These are phyloP conservation scores for Fragilaria radians DNA, from an alignment of 108 stramenopile genomes.

Conservation along the genomic window DNA sequence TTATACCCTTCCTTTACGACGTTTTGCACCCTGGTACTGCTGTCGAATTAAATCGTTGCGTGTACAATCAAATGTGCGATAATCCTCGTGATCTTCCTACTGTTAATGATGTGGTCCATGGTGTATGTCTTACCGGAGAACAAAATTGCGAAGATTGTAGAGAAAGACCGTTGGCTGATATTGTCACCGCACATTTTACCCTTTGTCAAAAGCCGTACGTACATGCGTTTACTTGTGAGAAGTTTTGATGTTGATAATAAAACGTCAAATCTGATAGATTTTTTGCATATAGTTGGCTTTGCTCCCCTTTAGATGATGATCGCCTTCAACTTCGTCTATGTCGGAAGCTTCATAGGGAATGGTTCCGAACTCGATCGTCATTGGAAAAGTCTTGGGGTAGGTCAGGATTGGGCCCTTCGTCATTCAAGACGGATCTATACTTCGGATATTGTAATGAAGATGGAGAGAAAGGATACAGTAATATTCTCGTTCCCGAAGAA, in stretches of 20 bases:
- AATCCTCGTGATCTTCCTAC: conserved; percentile 46
- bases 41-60: conserved; percentile 79
- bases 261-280: conserved; percentile 34
- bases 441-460: conserved; percentile 49
- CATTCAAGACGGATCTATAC: conserved; percentile 40
- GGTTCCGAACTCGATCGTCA: conserved; percentile 36
- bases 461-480: conserved; percentile 48
- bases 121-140: conserved; percentile 34
- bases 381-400: conserved; percentile 52
- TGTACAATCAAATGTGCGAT: conserved; percentile 88
- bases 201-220: conserved; percentile 86
- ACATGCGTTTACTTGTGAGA: neutral
- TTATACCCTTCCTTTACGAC: conserved; percentile 83
- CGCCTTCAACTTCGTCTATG: conserved; percentile 37
- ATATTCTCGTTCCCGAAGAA: neutral
- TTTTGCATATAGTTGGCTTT: conserved; percentile 59
- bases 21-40: conserved; percentile 41
- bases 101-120: conserved; percentile 42
- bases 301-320: conserved; percentile 40
- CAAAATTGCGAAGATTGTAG: conserved; percentile 62
- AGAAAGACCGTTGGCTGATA: conserved; percentile 26
- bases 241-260: neutral
- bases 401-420: conserved; percentile 28
- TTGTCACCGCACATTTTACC: conserved; percentile 83
- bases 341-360: conserved; percentile 27